Evolutionary conservation across 768 basidiomycete species (phyloP).

Genomic region (Boletus insuetus): DNA sequence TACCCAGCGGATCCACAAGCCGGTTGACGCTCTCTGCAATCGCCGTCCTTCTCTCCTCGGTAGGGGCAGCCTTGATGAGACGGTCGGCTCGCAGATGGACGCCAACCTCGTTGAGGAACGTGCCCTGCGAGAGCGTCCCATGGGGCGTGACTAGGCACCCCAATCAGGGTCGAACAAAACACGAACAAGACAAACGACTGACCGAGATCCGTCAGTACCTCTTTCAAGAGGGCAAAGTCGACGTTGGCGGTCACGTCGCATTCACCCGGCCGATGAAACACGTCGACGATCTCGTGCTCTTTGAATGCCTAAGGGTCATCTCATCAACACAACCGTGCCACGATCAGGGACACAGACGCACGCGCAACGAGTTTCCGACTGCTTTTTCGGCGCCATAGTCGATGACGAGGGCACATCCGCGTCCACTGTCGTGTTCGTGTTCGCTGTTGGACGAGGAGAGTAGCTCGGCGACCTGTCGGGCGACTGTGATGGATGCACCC

Average conservation of each 20-base stretch:
- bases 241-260: constrained; percentile 97
- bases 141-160: constrained; percentile 39
- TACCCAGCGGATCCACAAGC: constrained; percentile 75
- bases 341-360: constrained; percentile 36
- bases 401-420: constrained; percentile 72
- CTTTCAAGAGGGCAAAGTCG: constrained; percentile 85
- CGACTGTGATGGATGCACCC: constrained; percentile 64
- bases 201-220: constrained; percentile 71
- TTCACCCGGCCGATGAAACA: constrained; percentile 81
- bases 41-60: constrained; percentile 47
- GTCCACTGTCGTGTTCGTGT: constrained; percentile 2
- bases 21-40: constrained; percentile 63
- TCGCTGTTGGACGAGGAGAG: constrained; percentile 28
- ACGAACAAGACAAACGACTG: constrained; percentile 15
- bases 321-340: too few relatives aligned
- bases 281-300: constrained; percentile 78
- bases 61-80: constrained; percentile 51
- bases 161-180: constrained; percentile 3
- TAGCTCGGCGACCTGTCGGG: constrained; percentile 64
- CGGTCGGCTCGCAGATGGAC: constrained; percentile 61
- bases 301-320: constrained; percentile 76
- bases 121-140: constrained; percentile 72
- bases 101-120: constrained; percentile 80
- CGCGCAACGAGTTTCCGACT: constrained; percentile 77
- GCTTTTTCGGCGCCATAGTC: constrained; percentile 83